phyloP scores from a whole-genome alignment of 371 early-diverging fungal species.

The Syncephalastrum monosporum region DNA sequence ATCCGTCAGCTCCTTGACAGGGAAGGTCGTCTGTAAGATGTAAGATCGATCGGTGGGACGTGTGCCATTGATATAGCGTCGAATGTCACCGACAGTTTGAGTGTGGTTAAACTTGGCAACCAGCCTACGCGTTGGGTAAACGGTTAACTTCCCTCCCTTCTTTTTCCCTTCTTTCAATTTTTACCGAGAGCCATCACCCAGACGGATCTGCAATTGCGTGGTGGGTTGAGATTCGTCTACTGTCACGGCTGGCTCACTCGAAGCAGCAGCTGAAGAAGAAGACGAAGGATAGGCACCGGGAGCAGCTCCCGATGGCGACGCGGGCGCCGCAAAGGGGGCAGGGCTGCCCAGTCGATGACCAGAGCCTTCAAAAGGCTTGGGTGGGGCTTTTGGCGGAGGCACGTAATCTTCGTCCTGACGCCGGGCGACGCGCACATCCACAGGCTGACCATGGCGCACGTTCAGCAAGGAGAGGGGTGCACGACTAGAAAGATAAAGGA shows the following conservation, averaged over 20 bases:
- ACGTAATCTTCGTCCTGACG: slow-evolving; percentile 85
- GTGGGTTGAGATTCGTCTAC: slow-evolving; percentile 78
- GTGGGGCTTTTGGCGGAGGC: slow-evolving; percentile 76
- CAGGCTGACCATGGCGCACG: slow-evolving; percentile 89
- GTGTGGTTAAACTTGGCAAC: slow-evolving; percentile 87
- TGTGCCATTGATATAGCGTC: slow-evolving; percentile 59
- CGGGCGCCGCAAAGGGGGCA: slow-evolving; percentile 32
- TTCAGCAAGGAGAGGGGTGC: slow-evolving; percentile 85
- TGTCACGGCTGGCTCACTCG: slow-evolving; percentile 21
- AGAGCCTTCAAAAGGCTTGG: slow-evolving; percentile 80
- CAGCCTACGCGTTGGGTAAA: slow-evolving; percentile 49
- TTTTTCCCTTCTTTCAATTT: neutral
- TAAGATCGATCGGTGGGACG: slow-evolving; percentile 63
- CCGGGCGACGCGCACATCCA: slow-evolving; percentile 85
- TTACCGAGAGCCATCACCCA: slow-evolving; percentile 85
- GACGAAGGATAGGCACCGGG: slow-evolving; percentile 32
- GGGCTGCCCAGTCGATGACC: slow-evolving; percentile 86
- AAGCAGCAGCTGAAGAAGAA: slow-evolving; percentile 21
- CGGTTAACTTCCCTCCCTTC: neutral
- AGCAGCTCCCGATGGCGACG: slow-evolving; percentile 27
- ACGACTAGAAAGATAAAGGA: slow-evolving; percentile 45
- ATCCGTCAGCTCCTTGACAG: slow-evolving; percentile 73
- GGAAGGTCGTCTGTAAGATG: slow-evolving; percentile 82
- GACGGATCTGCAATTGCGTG: slow-evolving; percentile 87
- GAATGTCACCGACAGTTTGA: slow-evolving; percentile 86